A percentile compares a stretch with the other conserved stretches of the same genome.
These are phyloP conservation scores for Tothia fuscella DNA, from an alignment of 2,329 filamentous ascomycete species.

Conservation along the genomic window DNA sequence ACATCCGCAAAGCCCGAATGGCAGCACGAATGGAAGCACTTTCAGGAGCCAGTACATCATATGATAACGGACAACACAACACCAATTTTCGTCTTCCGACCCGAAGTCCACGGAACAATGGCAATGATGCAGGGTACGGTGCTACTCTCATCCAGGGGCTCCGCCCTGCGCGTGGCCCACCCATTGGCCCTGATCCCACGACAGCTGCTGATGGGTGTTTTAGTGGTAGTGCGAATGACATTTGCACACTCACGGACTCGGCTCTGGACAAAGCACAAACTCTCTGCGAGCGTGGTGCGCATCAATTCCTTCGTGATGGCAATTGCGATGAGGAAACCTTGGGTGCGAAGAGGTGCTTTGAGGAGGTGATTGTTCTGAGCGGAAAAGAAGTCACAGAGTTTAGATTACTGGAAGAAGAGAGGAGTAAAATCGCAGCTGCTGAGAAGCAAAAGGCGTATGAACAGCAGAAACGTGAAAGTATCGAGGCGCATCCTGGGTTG, in stretches of 20 bases:
- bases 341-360: conserved; percentile 54
- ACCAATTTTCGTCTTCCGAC: not conserved
- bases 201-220: not conserved
- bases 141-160: conserved; percentile 3
- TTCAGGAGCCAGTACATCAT: conserved; percentile 22
- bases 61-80: not conserved
- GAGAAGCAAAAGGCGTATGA: conserved; percentile 7
- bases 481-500: not conserved
- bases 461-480: not conserved
- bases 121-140: conserved; percentile 2
- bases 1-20: conserved; percentile 80
- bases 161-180: not conserved
- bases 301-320: conserved; percentile 79
- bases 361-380: conserved; percentile 50
- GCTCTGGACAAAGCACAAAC: conserved; percentile 74
- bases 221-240: not conserved
- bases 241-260: conserved; percentile 46
- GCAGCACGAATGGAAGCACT: conserved; percentile 54
- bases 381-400: conserved; percentile 34
- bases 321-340: conserved; percentile 69
- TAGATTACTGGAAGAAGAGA: conserved; percentile 1
- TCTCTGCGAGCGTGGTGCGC: conserved; percentile 75
- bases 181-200: not conserved
- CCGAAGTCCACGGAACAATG: not conserved
- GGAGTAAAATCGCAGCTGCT: not conserved